A percentile compares a stretch with the other conserved stretches of the same genome.
These are phyloP conservation scores for Fusarium foetens DNA, from an alignment of 2,329 filamentous ascomycete genomes.

Conservation along the genomic window DNA sequence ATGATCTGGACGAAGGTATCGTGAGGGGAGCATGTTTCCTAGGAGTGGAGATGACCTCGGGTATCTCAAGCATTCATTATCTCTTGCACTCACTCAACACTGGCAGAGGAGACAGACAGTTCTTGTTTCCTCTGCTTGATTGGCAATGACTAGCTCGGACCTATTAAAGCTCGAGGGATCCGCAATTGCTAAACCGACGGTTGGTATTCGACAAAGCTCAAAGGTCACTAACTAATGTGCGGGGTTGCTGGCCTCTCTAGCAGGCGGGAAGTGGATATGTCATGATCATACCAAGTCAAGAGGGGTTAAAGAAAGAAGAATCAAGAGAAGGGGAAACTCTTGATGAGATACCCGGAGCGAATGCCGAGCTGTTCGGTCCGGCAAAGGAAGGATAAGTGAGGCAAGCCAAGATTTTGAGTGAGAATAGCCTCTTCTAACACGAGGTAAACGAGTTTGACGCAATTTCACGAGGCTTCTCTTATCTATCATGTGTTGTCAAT, in stretches of 20 bases:
- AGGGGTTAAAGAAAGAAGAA: slow-evolving; percentile 10
- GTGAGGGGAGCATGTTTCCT: neutral
- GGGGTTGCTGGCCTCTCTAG: slow-evolving; percentile 9
- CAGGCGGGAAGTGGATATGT: slow-evolving; percentile 20
- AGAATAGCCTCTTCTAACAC: neutral
- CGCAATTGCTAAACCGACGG: slow-evolving; percentile 41
- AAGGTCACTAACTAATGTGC: neutral
- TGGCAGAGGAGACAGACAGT: neutral
- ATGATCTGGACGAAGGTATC: neutral
- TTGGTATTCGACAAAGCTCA: slow-evolving; percentile 39
- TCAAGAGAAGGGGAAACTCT: neutral
- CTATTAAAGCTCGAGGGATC: slow-evolving; percentile 1
- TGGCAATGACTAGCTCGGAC: neutral
- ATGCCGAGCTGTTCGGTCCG: slow-evolving; percentile 19
- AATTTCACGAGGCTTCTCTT: slow-evolving; percentile 1
- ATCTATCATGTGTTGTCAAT: neutral
- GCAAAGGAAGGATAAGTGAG: slow-evolving; percentile 1
- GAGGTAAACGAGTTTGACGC: neutral
- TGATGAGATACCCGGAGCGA: neutral
- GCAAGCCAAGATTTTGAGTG: neutral
- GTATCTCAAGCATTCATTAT: neutral
- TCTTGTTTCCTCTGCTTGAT: neutral
- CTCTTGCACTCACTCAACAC: neutral
- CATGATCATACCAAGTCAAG: slow-evolving; percentile 10
- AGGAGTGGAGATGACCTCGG: neutral